Conservation (phyloP, 441 rosid genomes). For the Gossypium trilobum region DNA sequence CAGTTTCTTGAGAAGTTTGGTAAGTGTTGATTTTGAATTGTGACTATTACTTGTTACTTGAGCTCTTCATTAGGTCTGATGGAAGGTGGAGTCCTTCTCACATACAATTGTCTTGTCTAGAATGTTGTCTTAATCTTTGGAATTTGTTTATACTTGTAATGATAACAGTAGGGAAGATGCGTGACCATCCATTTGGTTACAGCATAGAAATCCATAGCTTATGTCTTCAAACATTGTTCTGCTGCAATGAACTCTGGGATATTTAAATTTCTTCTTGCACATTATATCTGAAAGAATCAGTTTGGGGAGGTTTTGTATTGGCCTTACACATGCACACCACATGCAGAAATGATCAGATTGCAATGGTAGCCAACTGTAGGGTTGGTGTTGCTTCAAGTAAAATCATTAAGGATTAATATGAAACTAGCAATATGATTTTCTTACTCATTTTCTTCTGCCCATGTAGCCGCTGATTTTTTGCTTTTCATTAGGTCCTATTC, state of each 20-base stretch:
- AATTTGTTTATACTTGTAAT: neutral
- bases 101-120: neutral
- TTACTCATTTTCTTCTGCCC: neutral
- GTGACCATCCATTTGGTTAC: neutral
- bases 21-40: constrained; percentile 31
- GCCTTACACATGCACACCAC: neutral
- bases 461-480: neutral
- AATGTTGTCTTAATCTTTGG: neutral
- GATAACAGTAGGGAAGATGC: neutral
- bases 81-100: constrained; percentile 5
- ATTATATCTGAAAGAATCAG: neutral
- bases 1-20: constrained; percentile 85
- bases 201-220: neutral
- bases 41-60: constrained; percentile 14
- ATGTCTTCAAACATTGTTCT: neutral
- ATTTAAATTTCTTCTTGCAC: neutral
- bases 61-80: constrained; percentile 4
- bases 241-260: neutral
- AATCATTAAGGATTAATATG: constrained; percentile 4
- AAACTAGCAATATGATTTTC: neutral
- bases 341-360: neutral
- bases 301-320: neutral
- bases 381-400: neutral
- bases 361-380: neutral
- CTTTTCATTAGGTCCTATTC: neutral